Conservation (phyloP, 768 basidiomycete genomes). For the Auriculariales sp. region DNA sequence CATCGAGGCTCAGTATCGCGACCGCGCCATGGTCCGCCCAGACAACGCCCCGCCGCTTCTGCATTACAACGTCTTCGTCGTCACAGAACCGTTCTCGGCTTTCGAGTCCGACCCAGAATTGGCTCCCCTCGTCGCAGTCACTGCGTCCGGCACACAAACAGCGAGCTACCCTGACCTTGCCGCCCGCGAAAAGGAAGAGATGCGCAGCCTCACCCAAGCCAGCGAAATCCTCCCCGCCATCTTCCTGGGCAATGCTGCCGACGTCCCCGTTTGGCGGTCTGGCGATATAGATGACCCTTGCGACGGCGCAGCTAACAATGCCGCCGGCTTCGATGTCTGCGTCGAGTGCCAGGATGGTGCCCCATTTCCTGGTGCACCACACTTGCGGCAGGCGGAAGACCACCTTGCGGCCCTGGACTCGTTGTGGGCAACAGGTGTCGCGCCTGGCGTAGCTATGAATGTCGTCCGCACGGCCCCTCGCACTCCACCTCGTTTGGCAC, state of each 20-base stretch:
- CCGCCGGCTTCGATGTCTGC: slow-evolving; percentile 65
- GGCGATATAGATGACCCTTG: slow-evolving; percentile 18
- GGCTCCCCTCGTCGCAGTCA: slow-evolving; percentile 19
- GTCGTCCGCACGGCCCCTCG: slow-evolving; percentile 20
- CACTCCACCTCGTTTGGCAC: slow-evolving; percentile 53
- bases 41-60: slow-evolving; percentile 19
- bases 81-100: slow-evolving; percentile 25
- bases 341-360: slow-evolving; percentile 79
- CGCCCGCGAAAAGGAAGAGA: slow-evolving; percentile 75
- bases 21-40: slow-evolving; percentile 22
- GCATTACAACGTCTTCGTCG: slow-evolving; percentile 65
- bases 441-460: slow-evolving; percentile 9
- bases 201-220: slow-evolving; percentile 73
- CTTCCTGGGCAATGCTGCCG: slow-evolving; percentile 71
- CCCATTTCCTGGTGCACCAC: slow-evolving; percentile 50
- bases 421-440: slow-evolving; percentile 37
- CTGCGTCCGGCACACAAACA: slow-evolving; percentile 13
- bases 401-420: slow-evolving; percentile 52
- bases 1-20: slow-evolving; percentile 38
- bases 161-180: slow-evolving; percentile 43
- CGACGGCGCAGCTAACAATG: slow-evolving; percentile 25
- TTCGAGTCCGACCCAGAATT: slow-evolving; percentile 18
- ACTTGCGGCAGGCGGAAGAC: slow-evolving; percentile 62
- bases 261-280: slow-evolving; percentile 43
- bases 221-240: slow-evolving; percentile 56